Base-by-base conservation (phyloP, 345 rosid genomes). In the Salix caprea region DNA sequence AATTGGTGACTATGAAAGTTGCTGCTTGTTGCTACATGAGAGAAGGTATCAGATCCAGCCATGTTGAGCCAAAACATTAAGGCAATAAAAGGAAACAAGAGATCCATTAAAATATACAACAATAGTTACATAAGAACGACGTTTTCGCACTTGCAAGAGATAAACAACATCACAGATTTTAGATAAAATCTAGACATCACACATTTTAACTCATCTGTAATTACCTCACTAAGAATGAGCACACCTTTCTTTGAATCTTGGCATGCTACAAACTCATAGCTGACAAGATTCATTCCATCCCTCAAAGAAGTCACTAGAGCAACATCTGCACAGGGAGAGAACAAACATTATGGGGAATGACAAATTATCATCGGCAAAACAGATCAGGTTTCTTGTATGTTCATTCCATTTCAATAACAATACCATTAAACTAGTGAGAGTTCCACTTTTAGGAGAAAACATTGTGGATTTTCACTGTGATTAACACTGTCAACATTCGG, bases 251-350 rank as follows among this genome's bases (percentile, higher is more conserved):
- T 96, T 14, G 88, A 84, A 68, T 88, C 98, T 87, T 96, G 99
- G 87, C 99, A 96, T 65, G 99, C 97, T 73, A 96, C 99, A 84
- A 96, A 96, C 82, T 96, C 99, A 72, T 94, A 96, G 79, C 98
- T 96, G 76, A 96, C 99, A 80, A 96, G 98, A 86, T 96, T 96
- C 99, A 96, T 96, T 78, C 99, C 99, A 81, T 96, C 99, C 87
- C 99, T 89, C 87, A 96, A 77, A 78, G 99, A 96, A 66, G 99
- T 93, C 54, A 96, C 99, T 28, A 96, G 97, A 70, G 98, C 95
- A 71, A 96, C 92, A 89, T 96, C 99, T 96, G 92, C 9, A 66
- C 30, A 78, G 39, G 52, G 54, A 65, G 46, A 71, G 15, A 80
- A 48, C 44, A 37, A 71, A 71, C 10, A 72, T 48, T 26, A 69